These are phyloP conservation scores for Sclerotinia minor DNA, from an alignment of 2,329 filamentous ascomycete species.

Conservation along the genomic window DNA sequence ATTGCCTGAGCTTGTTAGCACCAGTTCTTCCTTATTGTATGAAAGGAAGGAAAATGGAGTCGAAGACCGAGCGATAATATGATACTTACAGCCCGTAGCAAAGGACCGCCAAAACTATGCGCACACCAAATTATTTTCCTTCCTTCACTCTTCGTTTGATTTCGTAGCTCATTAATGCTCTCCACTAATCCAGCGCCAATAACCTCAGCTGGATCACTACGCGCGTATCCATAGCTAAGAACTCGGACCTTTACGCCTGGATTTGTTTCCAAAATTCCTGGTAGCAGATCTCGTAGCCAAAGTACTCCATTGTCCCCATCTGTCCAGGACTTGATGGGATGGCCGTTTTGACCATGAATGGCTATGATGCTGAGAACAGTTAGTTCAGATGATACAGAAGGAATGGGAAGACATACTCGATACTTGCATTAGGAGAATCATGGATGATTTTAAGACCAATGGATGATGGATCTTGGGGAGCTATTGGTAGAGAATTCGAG, in stretches of 20 bases:
- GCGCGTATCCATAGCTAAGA: conserved; percentile 18
- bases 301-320: conserved; percentile 4
- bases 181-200: background rate
- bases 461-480: background rate
- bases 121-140: conserved; percentile 21
- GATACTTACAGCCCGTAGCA: conserved; percentile 10
- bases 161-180: background rate
- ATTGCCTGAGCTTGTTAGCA: background rate
- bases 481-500: background rate
- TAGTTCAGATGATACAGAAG: background rate
- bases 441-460: conserved; percentile 9
- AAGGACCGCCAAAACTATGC: conserved; percentile 21
- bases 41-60: background rate
- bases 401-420: conserved; percentile 4
- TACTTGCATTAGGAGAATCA: conserved; percentile 2
- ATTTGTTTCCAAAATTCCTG: background rate
- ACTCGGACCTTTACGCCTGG: background rate
- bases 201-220: background rate
- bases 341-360: conserved; percentile 21
- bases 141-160: background rate
- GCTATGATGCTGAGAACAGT: conserved; percentile 17
- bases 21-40: background rate
- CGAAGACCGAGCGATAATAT: background rate
- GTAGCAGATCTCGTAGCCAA: conserved; percentile 21
- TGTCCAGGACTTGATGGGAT: conserved; percentile 18